Evolutionary conservation across 192 early-diverging fungal genomes (phyloP).

Genomic region (Neocallimastix lanati): DNA sequence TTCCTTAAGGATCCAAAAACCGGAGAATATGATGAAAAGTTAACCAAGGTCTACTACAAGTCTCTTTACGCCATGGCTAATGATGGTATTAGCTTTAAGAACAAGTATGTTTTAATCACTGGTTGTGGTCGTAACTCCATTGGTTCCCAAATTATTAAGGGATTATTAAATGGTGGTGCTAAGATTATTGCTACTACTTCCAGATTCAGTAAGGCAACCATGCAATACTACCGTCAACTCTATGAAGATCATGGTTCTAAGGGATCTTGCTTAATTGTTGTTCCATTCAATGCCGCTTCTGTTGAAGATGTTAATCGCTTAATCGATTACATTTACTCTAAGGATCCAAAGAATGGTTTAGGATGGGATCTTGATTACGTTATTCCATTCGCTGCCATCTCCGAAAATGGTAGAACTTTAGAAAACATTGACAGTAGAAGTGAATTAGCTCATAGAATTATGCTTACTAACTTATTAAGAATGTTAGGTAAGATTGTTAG

Average conservation of each 20-base stretch:
- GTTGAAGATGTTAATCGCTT: conserved; percentile 62
- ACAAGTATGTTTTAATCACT: conserved; percentile 71
- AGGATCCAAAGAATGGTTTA: conserved; percentile 49
- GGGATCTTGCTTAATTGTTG: conserved; percentile 63
- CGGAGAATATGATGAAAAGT: conserved; percentile 63
- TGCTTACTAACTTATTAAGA: conserved; percentile 83
- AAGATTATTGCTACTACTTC: conserved; percentile 83
- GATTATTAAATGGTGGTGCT: conserved; percentile 69
- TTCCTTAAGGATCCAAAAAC: conserved; percentile 58
- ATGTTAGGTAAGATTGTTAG: conserved; percentile 69
- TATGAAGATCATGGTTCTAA: conserved; percentile 79
- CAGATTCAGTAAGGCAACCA: conserved; percentile 56
- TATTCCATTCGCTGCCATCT: conserved; percentile 87
- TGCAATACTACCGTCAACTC: conserved; percentile 71
- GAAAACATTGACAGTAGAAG: conserved; percentile 67
- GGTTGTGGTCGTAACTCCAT: conserved; percentile 82
- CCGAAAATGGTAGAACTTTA: conserved; percentile 71
- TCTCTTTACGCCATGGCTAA: conserved; percentile 59
- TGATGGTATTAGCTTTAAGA: conserved; percentile 69
- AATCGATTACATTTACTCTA: conserved; percentile 73
- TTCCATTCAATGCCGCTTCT: conserved; percentile 89
- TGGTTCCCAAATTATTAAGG: conserved; percentile 63
- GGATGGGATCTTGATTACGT: conserved; percentile 89
- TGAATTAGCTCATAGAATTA: conserved; percentile 80
- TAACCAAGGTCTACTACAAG: conserved; percentile 67